These are phyloP conservation scores for Panicum virgatum DNA, from an alignment of 202 grass and related monocot species.

Conservation along the genomic window DNA sequence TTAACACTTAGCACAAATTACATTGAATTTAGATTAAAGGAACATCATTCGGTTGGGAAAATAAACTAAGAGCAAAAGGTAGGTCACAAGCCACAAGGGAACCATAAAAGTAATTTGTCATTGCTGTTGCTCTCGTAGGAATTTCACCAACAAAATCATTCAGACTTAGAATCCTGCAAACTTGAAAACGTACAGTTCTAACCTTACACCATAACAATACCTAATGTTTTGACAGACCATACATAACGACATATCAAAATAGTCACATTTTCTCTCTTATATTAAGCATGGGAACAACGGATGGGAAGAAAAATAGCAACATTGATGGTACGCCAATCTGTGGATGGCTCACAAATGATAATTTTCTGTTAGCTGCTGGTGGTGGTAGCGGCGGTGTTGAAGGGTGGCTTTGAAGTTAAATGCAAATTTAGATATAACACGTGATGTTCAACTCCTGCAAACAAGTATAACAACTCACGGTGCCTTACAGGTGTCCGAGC, in stretches of 20 bases:
- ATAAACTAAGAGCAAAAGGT: constrained; percentile 15
- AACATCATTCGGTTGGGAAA: not conserved
- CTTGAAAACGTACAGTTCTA: not conserved
- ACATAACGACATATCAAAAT: not conserved
- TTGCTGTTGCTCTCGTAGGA: not conserved
- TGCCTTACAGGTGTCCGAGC: not conserved
- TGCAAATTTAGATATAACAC: not conserved
- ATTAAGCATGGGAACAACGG: not conserved
- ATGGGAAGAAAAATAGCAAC: not conserved
- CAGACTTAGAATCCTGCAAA: not conserved
- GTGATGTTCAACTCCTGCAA: not conserved
- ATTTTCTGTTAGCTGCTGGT: not conserved
- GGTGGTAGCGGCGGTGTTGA: too few species aligned
- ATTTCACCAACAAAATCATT: not conserved
- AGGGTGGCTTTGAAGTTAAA: not conserved
- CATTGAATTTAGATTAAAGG: not conserved
- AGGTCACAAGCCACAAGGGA: not conserved
- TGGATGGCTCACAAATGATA: not conserved
- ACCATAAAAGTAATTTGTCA: not conserved
- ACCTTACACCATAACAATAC: not conserved
- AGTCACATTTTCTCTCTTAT: not conserved
- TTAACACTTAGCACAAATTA: not conserved
- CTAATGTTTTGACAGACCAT: not conserved
- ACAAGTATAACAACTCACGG: not conserved
- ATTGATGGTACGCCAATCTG: not conserved